Evolutionary conservation across 352 stramenopile species (phyloP).

Genomic region (Phytophthora constricta): DNA sequence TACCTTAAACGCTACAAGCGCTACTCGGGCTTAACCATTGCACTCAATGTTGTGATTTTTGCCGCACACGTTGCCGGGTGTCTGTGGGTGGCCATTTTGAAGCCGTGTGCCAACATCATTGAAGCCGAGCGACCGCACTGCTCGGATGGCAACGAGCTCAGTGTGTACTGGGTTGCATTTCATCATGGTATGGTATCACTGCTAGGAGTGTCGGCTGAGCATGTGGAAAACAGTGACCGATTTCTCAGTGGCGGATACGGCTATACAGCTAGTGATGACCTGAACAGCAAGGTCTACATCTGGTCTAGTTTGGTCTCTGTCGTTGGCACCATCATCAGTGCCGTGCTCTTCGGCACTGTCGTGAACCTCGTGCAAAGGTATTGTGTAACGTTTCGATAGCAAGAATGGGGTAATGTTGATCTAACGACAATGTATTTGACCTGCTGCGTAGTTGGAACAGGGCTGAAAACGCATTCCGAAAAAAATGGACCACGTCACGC

Average conservation of each 20-base stretch:
- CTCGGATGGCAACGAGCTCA: slow-evolving; percentile 39
- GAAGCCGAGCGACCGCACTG: slow-evolving; percentile 38
- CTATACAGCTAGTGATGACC: slow-evolving; percentile 19
- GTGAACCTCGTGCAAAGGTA: slow-evolving; percentile 68
- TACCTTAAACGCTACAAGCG: slow-evolving; percentile 66
- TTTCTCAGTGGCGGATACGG: slow-evolving; percentile 60
- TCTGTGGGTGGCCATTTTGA: slow-evolving; percentile 62
- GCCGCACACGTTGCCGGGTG: slow-evolving; percentile 58
- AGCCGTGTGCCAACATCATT: slow-evolving; percentile 41
- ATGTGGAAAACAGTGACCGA: slow-evolving; percentile 53
- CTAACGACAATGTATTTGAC: slow-evolving; percentile 11
- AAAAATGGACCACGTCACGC: slow-evolving; percentile 72
- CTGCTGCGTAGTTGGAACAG: slow-evolving; percentile 54
- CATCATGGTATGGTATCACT: slow-evolving; percentile 63
- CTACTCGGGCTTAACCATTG: slow-evolving; percentile 63
- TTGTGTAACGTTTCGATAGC: background rate
- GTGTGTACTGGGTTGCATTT: slow-evolving; percentile 65
- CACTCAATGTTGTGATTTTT: slow-evolving; percentile 61
- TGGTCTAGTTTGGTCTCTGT: slow-evolving; percentile 57
- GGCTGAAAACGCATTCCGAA: slow-evolving; percentile 67
- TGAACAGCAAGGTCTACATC: slow-evolving; percentile 39
- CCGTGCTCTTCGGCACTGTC: slow-evolving; percentile 63
- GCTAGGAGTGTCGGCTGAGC: slow-evolving; percentile 52
- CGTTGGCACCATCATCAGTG: slow-evolving; percentile 50
- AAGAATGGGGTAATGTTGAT: background rate